Evolutionary conservation across 2,329 filamentous ascomycete species (phyloP).

Genomic region (Tolypocladium endophyticum): DNA sequence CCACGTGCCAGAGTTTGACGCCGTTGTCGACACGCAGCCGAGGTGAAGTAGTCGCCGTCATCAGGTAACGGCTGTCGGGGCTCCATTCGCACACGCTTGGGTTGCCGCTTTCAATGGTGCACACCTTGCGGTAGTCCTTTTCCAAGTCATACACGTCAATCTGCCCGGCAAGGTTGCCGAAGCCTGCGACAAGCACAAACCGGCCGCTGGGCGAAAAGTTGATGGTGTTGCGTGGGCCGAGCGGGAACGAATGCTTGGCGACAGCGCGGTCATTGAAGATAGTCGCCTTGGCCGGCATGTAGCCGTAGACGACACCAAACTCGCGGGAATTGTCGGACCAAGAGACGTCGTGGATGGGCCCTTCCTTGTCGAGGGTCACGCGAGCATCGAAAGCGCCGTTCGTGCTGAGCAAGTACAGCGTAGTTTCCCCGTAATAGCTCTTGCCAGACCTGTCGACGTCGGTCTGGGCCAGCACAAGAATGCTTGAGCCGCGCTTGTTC

Average conservation of each 20-base stretch:
- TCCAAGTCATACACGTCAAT: conserved; percentile 96
- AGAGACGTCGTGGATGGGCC: conserved; percentile 94
- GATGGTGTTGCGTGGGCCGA: conserved; percentile 88
- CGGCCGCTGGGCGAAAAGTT: conserved; percentile 87
- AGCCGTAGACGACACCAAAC: conserved; percentile 95
- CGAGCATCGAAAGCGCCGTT: conserved; percentile 88
- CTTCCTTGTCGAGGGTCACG: conserved; percentile 88
- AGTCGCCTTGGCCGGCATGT: conserved; percentile 98
- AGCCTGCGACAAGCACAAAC: conserved; percentile 88
- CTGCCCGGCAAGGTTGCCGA: conserved; percentile 93
- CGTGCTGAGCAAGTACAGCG: conserved; percentile 85
- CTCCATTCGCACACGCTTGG: conserved; percentile 96
- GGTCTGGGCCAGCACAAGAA: conserved; percentile 93
- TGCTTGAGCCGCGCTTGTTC: conserved; percentile 83
- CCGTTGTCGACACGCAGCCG: conserved; percentile 94
- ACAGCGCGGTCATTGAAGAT: conserved; percentile 90
- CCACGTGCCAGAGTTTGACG: conserved; percentile 87
- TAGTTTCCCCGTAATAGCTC: conserved; percentile 98
- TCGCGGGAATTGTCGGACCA: conserved; percentile 98
- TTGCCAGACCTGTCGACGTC: conserved; percentile 98
- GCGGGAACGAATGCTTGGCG: conserved; percentile 72
- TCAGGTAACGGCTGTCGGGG: conserved; percentile 86
- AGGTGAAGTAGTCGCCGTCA: conserved; percentile 96
- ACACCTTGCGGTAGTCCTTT: conserved; percentile 86
- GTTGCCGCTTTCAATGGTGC: conserved; percentile 90